Evolutionary conservation across 768 basidiomycete genomes (phyloP).

Genomic region (Asterophora lycoperdoides): DNA sequence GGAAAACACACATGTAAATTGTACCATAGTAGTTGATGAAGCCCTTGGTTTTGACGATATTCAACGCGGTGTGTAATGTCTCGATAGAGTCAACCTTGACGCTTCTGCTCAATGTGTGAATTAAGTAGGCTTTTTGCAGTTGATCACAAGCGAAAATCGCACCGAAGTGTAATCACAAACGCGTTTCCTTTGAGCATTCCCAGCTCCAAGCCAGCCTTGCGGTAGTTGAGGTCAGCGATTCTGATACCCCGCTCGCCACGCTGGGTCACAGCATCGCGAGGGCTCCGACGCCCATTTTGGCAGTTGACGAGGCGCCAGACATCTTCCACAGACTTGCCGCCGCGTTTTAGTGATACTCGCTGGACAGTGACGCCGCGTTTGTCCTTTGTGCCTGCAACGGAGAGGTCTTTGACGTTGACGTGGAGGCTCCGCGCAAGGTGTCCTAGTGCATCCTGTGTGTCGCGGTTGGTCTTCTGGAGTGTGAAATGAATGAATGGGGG

Average conservation of each 20-base stretch:
- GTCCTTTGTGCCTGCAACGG: slow-evolving; percentile 95
- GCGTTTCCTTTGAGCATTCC: slow-evolving; percentile 97
- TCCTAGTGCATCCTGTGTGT: slow-evolving; percentile 90
- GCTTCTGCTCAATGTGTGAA: slow-evolving; percentile 50
- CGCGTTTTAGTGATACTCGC: slow-evolving; percentile 75
- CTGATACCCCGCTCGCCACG: slow-evolving; percentile 89
- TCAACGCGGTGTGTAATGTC: slow-evolving; percentile 70
- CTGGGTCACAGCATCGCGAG: slow-evolving; percentile 54
- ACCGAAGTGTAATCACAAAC: slow-evolving; percentile 94
- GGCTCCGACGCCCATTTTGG: slow-evolving; percentile 50
- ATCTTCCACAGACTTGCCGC: slow-evolving; percentile 73
- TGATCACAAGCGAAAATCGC: slow-evolving; percentile 13
- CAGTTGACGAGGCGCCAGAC: slow-evolving; percentile 84
- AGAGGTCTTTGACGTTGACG: slow-evolving; percentile 73
- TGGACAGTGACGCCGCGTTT: slow-evolving; percentile 97
- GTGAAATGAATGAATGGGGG: slow-evolving; percentile 95
- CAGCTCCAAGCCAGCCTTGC: slow-evolving; percentile 77
- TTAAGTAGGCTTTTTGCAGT: not conserved
- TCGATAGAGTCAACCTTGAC: slow-evolving; percentile 74
- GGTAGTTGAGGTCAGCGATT: slow-evolving; percentile 84
- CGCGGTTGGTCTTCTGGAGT: slow-evolving; percentile 94
- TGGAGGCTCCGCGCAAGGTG: slow-evolving; percentile 78
- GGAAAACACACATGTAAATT: slow-evolving; percentile 1
- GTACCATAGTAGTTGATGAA: slow-evolving; percentile 98
- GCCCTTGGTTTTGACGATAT: slow-evolving; percentile 73